These are phyloP conservation scores for Emmonsia crescens DNA, from an alignment of 2,329 filamentous ascomycete genomes.

Conservation along the genomic window DNA sequence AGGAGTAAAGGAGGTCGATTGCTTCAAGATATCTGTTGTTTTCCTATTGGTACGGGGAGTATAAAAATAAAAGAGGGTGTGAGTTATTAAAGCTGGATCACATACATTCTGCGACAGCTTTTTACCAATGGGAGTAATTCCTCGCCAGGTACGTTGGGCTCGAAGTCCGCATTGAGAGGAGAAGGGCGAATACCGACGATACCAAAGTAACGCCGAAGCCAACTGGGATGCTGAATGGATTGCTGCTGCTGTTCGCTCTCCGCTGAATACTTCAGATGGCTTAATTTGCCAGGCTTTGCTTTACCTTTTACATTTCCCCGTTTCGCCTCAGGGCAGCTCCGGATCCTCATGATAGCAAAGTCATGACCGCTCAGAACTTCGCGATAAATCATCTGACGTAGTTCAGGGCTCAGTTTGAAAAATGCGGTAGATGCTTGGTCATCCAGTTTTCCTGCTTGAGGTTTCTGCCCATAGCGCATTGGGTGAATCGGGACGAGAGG, in stretches of 20 bases:
- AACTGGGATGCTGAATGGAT: neutral
- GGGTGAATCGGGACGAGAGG: neutral
- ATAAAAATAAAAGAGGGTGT: neutral
- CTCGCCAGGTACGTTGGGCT: neutral
- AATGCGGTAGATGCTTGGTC: neutral
- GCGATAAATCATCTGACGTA: neutral
- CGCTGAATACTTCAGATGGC: neutral
- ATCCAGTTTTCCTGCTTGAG: neutral
- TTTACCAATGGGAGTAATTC: neutral
- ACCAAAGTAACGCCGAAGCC: neutral
- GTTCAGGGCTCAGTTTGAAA: neutral
- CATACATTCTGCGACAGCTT: neutral
- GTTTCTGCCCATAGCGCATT: neutral
- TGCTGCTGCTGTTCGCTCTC: neutral
- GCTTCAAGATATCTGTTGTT: neutral
- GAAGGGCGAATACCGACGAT: neutral
- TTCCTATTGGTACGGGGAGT: too few relatives aligned
- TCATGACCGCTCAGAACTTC: neutral
- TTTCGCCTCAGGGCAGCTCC: neutral
- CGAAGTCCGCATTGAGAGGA: neutral
- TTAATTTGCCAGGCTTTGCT: neutral
- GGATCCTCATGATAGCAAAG: neutral
- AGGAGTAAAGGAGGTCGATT: constrained; percentile 2
- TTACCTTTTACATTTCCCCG: neutral
- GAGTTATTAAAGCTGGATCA: neutral